Evolutionary conservation across 2,329 filamentous ascomycete genomes (phyloP), one percentile per base, ranked within the genome.

Genomic region (Plenodomus lindquistii): DNA sequence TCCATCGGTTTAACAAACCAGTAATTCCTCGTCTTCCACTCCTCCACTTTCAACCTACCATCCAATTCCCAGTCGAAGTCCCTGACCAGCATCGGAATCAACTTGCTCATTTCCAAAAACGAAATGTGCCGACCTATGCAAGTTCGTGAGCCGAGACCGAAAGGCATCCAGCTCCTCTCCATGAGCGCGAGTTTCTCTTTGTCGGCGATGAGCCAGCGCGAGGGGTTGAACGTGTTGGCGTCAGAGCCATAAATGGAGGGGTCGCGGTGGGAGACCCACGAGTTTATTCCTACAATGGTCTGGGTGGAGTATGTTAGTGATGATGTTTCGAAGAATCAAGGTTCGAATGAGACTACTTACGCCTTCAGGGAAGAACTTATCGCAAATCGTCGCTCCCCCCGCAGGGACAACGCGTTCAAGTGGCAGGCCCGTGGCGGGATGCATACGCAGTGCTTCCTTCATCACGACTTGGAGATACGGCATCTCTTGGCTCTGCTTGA

Each of bases 381-480:
- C 54, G 21, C 48, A 44, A 20, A 65, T 52, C 1, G 34, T 38
- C 3, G 46, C 50, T 21, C 63, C 63, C 7, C 50, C 57, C 10
- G 44, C 34, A 17, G 57, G 57, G 5, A 65, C 62, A 2, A 60
- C 57, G n/a, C 64, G 43, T 41, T 49, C 50, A 2, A 66, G 46
- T 15, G 57, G 59, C 11, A 64, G 44, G 2, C 62, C 62, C 19
- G 56, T 60, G 1, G 55, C 59, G 1, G 65, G 61, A 44, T 66
- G 59, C 40, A 66, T 42, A 13, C 65, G 36, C 10, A 67, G 44
- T 17, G 52, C 62, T 46, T 67, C 65, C 22, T 63, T 63, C 24
- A 67, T 59, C 11, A 58, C 56, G 9, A 65, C 65, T 27, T 69
- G 60, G 0, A 67, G 56, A 40, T 67, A 67, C 2, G 61, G 60